Evolutionary conservation across 176 grass and related monocot genomes (phyloP).

Genomic region (Urochloa ruziziensis): DNA sequence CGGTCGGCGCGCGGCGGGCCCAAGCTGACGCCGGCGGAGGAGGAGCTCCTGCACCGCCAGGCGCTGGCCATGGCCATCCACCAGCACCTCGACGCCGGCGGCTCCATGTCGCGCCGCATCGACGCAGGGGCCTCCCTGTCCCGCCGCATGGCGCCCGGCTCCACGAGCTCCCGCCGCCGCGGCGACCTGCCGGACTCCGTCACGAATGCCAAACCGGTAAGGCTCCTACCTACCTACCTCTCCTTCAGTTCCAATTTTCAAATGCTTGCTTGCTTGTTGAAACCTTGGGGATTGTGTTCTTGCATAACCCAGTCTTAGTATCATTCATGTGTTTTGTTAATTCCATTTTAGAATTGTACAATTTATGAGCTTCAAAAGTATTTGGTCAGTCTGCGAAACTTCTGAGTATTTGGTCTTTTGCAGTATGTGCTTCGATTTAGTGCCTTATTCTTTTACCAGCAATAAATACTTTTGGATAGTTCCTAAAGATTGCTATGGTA

Average conservation of each 20-base stretch:
- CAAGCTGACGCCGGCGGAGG: conserved; percentile 73
- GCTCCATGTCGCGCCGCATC: conserved; percentile 81
- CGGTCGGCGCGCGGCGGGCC: conserved; percentile 48
- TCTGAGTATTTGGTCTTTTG: not conserved
- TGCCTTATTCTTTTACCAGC: not conserved
- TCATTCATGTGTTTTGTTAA: not conserved
- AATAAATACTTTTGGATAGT: too few species aligned
- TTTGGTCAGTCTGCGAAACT: not conserved
- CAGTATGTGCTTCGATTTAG: not conserved
- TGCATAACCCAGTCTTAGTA: not conserved
- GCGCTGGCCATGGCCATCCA: conserved; percentile 93
- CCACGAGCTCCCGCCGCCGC: conserved; percentile 76
- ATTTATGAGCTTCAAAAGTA: not conserved
- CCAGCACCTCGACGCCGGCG: conserved; percentile 85
- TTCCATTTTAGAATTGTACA: not conserved
- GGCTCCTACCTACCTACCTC: not conserved
- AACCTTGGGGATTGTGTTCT: not conserved
- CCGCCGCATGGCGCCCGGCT: conserved; percentile 52
- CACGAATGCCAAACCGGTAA: conserved; percentile 58
- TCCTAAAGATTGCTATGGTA: not conserved
- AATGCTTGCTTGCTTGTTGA: not conserved
- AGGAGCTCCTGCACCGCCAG: conserved; percentile 86
- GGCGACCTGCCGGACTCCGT: conserved; percentile 76
- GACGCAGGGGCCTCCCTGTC: conserved; percentile 54
- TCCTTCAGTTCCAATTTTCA: conserved; percentile 13